Evolutionary conservation across 495 filamentous ascomycete species (phyloP), one percentile per base, ranked within the genome.

Genomic region (Daldinia decipiens): DNA sequence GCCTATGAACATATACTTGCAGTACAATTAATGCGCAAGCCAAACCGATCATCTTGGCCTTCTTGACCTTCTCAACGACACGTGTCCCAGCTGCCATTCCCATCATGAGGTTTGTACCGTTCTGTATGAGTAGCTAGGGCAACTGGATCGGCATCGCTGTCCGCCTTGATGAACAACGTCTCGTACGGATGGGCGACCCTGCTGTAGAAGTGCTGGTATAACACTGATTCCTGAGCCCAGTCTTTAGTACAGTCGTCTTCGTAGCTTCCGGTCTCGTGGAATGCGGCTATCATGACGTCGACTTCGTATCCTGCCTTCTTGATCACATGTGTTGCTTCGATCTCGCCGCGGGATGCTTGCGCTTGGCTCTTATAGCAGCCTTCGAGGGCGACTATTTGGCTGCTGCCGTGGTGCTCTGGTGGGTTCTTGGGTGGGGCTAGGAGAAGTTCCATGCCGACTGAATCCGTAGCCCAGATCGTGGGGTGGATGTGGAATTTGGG

Each of bases 401-500:
- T 47, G 43, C 8, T 21, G 8, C 1, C 2, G 43, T 47, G 43
- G 17, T 15, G 43, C 15, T 71, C 27, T 8, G 57, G 54, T 0
- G 70, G 74, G 58, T 68, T 53, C 15, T 71, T 24, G 8, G 57
- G 54, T 0, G 70, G 74, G 58, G 66, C 50, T 5, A 81, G 75
- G 2, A 80, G 67, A 7, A 76, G 40, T 27, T 60, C 66, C 39
- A 81, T 69, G 43, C 79, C 79, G 19, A 70, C 27, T 15, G 45
- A 12, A 66, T 81, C 79, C 21, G 77, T 80, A 11, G 79, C 79
- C 70, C 67, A 76, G 61, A 81, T 74, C 76, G 78, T 79, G 61
- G 76, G 72, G 52, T 80, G 76, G 32, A 79, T 63, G 66, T 79
- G 79, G 36, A 67, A 70, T 17, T 53, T 55, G 7, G 76, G 75